phyloP scores from a whole-genome alignment of 768 basidiomycete genomes.

The Sporobolomyces roseus region DNA sequence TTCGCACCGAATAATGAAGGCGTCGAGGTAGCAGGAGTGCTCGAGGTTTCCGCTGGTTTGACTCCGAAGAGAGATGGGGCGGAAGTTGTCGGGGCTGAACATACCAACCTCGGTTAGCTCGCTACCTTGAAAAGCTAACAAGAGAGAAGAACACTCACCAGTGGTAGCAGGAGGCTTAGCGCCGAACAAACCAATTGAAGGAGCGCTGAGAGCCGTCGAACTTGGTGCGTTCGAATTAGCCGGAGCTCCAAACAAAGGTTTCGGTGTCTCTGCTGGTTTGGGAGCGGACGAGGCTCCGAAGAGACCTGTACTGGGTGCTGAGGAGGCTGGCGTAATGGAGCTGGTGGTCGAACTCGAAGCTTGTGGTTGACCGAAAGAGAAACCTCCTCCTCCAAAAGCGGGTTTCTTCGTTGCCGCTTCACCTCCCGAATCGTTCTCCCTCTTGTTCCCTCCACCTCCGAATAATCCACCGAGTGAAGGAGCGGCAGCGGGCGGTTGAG shows the following conservation, averaged over 20 bases:
- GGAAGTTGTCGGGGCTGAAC: background rate
- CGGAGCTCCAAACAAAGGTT: conserved; percentile 29
- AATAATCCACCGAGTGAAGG: conserved; percentile 14
- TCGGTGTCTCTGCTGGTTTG: conserved; percentile 23
- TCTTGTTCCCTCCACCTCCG: conserved; percentile 3
- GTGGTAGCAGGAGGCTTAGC: conserved; percentile 14
- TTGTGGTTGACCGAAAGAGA: conserved; percentile 20
- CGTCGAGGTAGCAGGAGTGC: background rate
- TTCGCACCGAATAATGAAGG: conserved; percentile 20
- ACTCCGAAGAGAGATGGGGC: conserved; percentile 18
- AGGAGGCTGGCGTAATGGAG: background rate
- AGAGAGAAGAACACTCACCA: background rate
- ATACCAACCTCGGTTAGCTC: background rate
- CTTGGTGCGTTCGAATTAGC: too few relatives aligned
- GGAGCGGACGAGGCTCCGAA: conserved; percentile 19
- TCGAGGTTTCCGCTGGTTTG: background rate
- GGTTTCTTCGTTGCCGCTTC: conserved; percentile 24
- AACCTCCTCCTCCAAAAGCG: conserved; percentile 19
- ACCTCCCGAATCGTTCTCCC: conserved; percentile 19
- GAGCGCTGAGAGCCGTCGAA: background rate
- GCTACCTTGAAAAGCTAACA: too few relatives aligned
- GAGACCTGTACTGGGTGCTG: conserved; percentile 6
- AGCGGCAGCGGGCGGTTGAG: conserved; percentile 10
- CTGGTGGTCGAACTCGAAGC: background rate
- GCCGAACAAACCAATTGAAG: conserved; percentile 15